A percentile compares a stretch with the other conserved stretches of the same genome.
These are phyloP conservation scores for Aspergillus caelatus DNA, from an alignment of 2,329 filamentous ascomycete genomes.

Conservation along the genomic window DNA sequence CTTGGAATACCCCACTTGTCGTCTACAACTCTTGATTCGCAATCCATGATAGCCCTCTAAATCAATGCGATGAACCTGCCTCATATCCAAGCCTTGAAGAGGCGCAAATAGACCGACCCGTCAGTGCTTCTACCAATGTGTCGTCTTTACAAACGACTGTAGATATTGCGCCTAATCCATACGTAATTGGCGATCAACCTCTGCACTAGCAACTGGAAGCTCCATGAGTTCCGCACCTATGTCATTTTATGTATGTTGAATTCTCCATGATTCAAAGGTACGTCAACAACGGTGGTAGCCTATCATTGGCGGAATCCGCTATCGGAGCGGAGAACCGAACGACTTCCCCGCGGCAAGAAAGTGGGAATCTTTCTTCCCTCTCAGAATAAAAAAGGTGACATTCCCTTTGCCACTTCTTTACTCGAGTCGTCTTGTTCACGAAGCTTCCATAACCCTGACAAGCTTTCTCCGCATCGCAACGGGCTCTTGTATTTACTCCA, in stretches of 20 bases:
- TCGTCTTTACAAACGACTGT: neutral
- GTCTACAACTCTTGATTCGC: neutral
- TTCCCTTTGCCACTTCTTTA: neutral
- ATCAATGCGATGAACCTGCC: neutral
- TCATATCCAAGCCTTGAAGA: neutral
- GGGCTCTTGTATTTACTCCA: neutral
- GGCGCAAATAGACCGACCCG: neutral
- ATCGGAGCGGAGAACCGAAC: conserved; percentile 2
- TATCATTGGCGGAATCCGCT: neutral
- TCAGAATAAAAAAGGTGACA: neutral
- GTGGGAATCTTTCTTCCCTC: conserved; percentile 1
- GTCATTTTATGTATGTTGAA: neutral
- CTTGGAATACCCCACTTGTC: conserved; percentile 11
- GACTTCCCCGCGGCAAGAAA: conserved; percentile 4
- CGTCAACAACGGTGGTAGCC: neutral
- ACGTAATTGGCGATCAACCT: neutral
- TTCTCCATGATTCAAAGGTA: neutral
- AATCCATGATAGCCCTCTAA: conserved; percentile 5
- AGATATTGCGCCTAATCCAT: neutral
- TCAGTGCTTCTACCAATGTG: neutral
- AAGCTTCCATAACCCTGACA: neutral
- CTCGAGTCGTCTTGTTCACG: neutral
- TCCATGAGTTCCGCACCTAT: neutral
- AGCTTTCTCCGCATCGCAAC: neutral
- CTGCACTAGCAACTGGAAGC: neutral